Conservation (phyloP, 805 yeast species). For the Yamadazyma philogaea region DNA sequence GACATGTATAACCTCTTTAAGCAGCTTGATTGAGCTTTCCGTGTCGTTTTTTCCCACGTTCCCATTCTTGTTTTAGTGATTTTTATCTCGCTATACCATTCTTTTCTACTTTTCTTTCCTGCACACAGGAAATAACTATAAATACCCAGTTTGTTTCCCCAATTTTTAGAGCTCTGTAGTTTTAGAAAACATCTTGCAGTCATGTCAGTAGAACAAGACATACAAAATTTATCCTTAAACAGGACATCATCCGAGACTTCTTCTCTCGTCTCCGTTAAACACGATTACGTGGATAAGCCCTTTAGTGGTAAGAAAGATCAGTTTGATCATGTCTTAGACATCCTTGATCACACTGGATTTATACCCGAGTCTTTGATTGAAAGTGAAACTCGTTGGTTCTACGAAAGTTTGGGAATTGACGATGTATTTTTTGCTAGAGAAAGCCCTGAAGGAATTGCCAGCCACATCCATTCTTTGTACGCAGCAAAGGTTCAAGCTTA, state of each 20-base stretch:
- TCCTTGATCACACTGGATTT: conserved; percentile 77
- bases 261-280: conserved; percentile 28
- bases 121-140: conserved; percentile 1
- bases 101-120: background rate
- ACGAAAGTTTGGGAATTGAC: conserved; percentile 82
- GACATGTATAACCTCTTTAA: too few relatives aligned
- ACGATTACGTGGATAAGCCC: conserved; percentile 71
- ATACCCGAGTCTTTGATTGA: conserved; percentile 87
- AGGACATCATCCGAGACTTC: conserved; percentile 28
- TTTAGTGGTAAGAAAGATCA: conserved; percentile 82
- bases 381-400: conserved; percentile 85
- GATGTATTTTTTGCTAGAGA: conserved; percentile 90
- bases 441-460: conserved; percentile 72
- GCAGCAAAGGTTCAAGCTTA: conserved; percentile 90
- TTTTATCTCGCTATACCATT: background rate
- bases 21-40: background rate
- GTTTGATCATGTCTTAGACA: conserved; percentile 75
- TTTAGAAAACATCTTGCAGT: background rate
- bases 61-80: background rate
- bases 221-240: conserved; percentile 21
- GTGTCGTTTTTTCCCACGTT: too few relatives aligned
- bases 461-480: conserved; percentile 83
- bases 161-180: background rate
- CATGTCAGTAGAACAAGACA: conserved; percentile 15
- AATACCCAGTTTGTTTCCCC: conserved; percentile 3